Base-by-base conservation (phyloP, 176 grass and related monocot species). In the Puccinellia tenuiflora region DNA sequence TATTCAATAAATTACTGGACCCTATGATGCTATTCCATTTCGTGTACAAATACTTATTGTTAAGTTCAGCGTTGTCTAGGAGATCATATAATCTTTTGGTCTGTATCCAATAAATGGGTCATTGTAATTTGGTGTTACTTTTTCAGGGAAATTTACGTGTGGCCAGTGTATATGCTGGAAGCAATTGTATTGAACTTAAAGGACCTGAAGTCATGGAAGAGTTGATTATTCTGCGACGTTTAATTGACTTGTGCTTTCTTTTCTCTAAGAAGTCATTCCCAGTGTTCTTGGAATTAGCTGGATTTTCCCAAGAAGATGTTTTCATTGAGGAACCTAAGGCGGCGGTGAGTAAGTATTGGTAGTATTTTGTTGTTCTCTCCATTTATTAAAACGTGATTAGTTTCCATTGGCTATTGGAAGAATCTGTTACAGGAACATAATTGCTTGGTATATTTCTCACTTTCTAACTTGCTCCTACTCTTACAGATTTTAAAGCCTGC, bases 211-310 rank as follows among this genome's bases (percentile, higher is more conserved):
- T 99, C 45, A 90, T 99, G 91, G 80, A 86, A 46, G 87, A 96
- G 54, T 66, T 99, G 57, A 95, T 95, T 83, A 76, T 93, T 79
- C 60, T 95, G 73, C 73, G 87, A 62, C 94, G 93, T 22, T 87
- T 99, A 70, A 94, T 99, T 22, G 88, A 91, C 7, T 35, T 96
- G 2, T 96, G 96, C 68, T 93, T 93, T 71, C 83, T 96, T 73
- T 99, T 99, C 87, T 96, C 96, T 35, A 99, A 96, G 85, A 96
- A 99, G 80, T 84, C 91, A 35, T 99, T 96, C 54, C 89, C 80
- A 4, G 39, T 99, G 33, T 95, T 99, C 77, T 80, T 89, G 62
- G 87, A 99, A 76, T 83, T 94, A 69, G 89, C 89, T 68, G 89
- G 93, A n/a, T 99, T 88, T 84, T 74, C 85, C 17, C 86, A 83